phyloP scores from a whole-genome alignment of 2,329 filamentous ascomycete species.

The Malbranchea zuffiana region DNA sequence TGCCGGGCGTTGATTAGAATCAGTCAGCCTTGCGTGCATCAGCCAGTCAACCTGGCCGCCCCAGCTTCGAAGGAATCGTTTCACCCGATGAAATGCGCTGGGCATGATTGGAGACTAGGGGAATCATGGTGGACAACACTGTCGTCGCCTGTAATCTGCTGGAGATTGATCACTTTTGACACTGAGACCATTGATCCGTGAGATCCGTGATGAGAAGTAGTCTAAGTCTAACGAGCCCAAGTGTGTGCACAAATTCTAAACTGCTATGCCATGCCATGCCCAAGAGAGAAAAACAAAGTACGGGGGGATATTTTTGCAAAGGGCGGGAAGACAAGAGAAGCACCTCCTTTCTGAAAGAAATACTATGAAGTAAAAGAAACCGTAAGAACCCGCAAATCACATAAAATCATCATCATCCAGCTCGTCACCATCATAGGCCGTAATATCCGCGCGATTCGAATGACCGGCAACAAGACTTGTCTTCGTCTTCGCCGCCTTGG shows the following conservation, averaged over 20 bases:
- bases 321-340: background rate
- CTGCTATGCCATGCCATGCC: slow-evolving; percentile 7
- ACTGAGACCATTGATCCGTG: no score
- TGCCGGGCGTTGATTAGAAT: no score
- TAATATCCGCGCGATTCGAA: slow-evolving; percentile 54
- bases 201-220: no score
- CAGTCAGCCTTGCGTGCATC: no score
- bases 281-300: slow-evolving; percentile 2
- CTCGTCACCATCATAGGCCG: slow-evolving; percentile 76
- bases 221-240: no score
- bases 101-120: no score
- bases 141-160: no score
- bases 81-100: no score
- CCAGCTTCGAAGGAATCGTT: no score
- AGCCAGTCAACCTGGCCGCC: no score
- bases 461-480: slow-evolving; percentile 56
- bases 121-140: no score
- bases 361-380: slow-evolving; percentile 6
- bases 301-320: background rate
- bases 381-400: slow-evolving; percentile 23
- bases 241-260: slow-evolving; percentile 6
- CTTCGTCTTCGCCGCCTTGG: slow-evolving; percentile 94
- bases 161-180: no score
- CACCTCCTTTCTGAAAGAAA: background rate
- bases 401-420: slow-evolving; percentile 50